phyloP scores from a whole-genome alignment of 2,329 filamentous ascomycete species.

The Leptodontidium sp. region DNA sequence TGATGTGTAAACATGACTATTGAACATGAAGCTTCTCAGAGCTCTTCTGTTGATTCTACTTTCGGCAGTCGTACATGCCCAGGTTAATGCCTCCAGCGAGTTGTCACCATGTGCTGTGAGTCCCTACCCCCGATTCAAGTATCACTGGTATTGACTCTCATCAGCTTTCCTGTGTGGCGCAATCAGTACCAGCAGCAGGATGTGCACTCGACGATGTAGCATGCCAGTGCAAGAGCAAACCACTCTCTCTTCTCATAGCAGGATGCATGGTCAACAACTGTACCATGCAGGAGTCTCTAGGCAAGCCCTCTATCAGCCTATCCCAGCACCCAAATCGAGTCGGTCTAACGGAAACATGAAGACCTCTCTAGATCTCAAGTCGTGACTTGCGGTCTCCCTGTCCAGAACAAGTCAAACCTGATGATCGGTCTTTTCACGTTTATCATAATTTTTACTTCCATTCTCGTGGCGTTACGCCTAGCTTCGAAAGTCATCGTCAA shows the following conservation, averaged over 20 bases:
- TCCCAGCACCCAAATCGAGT: too few species aligned
- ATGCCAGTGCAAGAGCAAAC: slow-evolving; percentile 21
- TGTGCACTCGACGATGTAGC: slow-evolving; percentile 7
- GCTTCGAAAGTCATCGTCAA: slow-evolving; percentile 5
- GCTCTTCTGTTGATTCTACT: slow-evolving; percentile 3
- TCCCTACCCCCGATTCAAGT: neutral
- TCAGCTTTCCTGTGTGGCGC: slow-evolving; percentile 14
- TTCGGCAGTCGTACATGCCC: neutral
- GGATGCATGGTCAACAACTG: slow-evolving; percentile 20
- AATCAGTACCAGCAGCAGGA: slow-evolving; percentile 14
- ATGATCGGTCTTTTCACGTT: neutral
- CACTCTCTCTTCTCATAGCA: slow-evolving; percentile 7
- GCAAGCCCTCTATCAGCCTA: neutral
- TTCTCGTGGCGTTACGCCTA: slow-evolving; percentile 2
- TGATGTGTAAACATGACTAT: neutral
- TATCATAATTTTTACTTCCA: slow-evolving; percentile 2
- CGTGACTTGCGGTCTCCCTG: slow-evolving; percentile 9
- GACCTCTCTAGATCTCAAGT: slow-evolving; percentile 4
- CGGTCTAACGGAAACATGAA: neutral
- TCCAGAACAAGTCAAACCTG: neutral
- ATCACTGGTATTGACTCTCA: neutral
- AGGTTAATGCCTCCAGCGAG: neutral
- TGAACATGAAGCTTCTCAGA: slow-evolving; percentile 11
- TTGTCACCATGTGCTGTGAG: slow-evolving; percentile 21
- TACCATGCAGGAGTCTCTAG: slow-evolving; percentile 19